phyloP scores from a whole-genome alignment of 2,329 filamentous ascomycete genomes.

The Salinomyces thailandicus region DNA sequence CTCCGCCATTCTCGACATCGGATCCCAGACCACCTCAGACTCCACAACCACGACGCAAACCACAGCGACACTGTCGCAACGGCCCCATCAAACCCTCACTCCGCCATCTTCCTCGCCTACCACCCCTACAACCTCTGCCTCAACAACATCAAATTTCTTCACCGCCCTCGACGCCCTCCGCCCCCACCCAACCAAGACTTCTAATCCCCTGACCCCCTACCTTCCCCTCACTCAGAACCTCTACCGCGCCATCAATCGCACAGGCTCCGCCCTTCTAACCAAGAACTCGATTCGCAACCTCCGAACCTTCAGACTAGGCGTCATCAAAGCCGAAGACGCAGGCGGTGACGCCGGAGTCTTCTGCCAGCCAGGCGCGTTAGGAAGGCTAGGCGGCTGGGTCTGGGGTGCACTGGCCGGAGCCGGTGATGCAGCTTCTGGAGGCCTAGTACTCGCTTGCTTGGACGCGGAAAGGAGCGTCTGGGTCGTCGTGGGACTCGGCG shows the following conservation, averaged over 20 bases:
- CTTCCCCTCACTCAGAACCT: constrained; percentile 79
- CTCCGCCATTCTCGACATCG: constrained; percentile 80
- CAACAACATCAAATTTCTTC: constrained; percentile 44
- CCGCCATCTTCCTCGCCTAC: constrained; percentile 20
- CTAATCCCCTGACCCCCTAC: constrained; percentile 55
- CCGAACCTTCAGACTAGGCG: constrained; percentile 84
- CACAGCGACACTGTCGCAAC: constrained; percentile 16
- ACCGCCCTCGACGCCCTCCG: constrained; percentile 49
- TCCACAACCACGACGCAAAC: not conserved
- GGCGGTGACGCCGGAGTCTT: constrained; percentile 87
- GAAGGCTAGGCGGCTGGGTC: constrained; percentile 89
- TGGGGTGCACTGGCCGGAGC: constrained; percentile 86
- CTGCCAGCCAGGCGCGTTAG: constrained; percentile 82
- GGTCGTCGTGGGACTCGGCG: constrained; percentile 83
- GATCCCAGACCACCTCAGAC: not conserved
- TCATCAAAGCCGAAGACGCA: constrained; percentile 78
- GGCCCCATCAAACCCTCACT: constrained; percentile 19
- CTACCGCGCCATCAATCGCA: constrained; percentile 84
- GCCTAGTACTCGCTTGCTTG: constrained; percentile 74
- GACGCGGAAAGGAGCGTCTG: constrained; percentile 83
- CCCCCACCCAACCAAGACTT: constrained; percentile 10
- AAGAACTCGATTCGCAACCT: constrained; percentile 92
- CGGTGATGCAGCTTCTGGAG: constrained; percentile 34
- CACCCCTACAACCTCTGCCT: constrained; percentile 1
- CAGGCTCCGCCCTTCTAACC: constrained; percentile 79